Conservation (phyloP, 257 asterid species). For the Galeopsis tetrahit region DNA sequence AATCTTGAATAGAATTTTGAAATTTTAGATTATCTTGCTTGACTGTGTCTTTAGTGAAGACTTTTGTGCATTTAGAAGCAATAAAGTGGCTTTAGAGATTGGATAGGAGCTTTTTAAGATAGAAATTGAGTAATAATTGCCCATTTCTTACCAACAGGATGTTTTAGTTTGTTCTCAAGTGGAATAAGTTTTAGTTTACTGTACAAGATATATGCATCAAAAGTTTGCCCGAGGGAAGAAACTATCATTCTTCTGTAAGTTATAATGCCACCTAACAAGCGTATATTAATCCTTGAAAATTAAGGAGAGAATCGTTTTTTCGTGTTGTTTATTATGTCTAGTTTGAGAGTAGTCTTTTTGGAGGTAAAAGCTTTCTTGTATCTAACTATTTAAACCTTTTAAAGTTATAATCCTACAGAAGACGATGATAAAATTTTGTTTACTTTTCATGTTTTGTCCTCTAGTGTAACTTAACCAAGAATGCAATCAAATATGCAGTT, state of each 20-base stretch:
- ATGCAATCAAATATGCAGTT: background rate
- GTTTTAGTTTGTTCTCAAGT: background rate
- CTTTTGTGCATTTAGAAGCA: constrained; percentile 1
- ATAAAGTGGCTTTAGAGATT: constrained; percentile 13
- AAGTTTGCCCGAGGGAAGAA: background rate
- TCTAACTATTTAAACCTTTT: background rate
- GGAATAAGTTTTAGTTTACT: constrained; percentile 2
- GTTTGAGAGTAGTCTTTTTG: background rate
- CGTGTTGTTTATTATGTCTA: background rate
- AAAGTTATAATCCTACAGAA: background rate
- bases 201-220: background rate
- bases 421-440: background rate
- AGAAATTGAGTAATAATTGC: background rate
- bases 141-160: background rate
- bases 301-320: background rate
- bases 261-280: background rate
- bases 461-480: background rate
- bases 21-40: constrained; percentile 6
- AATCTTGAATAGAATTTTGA: background rate
- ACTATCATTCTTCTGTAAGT: background rate
- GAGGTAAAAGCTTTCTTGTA: background rate
- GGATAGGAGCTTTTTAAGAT: background rate
- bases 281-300: background rate
- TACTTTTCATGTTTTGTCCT: background rate
- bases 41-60: background rate